Evolutionary conservation across 2,329 filamentous ascomycete genomes (phyloP), one percentile per base, ranked within the genome.

Genomic region (Colletotrichum kahawae): DNA sequence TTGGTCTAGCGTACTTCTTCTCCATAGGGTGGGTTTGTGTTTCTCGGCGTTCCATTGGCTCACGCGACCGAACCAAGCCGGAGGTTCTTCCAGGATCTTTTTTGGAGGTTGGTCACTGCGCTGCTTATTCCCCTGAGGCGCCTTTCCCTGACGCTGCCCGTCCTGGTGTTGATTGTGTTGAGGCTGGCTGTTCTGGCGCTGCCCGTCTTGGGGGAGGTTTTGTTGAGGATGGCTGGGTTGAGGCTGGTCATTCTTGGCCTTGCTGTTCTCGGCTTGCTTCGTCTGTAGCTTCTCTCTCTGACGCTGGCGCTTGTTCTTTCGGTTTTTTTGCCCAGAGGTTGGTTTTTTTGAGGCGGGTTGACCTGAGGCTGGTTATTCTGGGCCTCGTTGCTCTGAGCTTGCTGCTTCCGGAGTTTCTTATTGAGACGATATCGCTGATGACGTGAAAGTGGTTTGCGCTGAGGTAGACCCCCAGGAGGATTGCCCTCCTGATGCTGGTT

Each of bases 401-500:
- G 38, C 38, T 48, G 18, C 38, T 48, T 0, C 0, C 18, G 38
- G 18, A 48, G 2, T 18, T 48, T 48, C 3, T 48, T 48, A 0
- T 48, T 48, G 38, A 48, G 38, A 0, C 18, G 38, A n/a, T 48
- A n/a, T 18, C 38, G 38, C 38, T 48, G 38, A n/a, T n/a, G 38
- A 48, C 38, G 38, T 48, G 38, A n/a, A 10, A 48, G 8, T 12
- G 16, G 2, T 48, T 48, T n/a, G 3, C 38, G 38, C 38, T 43
- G 4, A 43, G 38, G 38, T 0, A 43, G 2, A 0, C 8, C 18
- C 1, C 1, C 38, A 9, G 38, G 1, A 10, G 38, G 8, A 43
- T 3, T 43, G 38, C 38, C 38, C 38, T 43, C 38, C 38, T 43
- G 38, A 48, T n/a, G 38, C 38, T 48, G 0, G 38, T 48, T 48